phyloP scores from a whole-genome alignment of 2,329 filamentous ascomycete species.

The Sporothrix humicola region DNA sequence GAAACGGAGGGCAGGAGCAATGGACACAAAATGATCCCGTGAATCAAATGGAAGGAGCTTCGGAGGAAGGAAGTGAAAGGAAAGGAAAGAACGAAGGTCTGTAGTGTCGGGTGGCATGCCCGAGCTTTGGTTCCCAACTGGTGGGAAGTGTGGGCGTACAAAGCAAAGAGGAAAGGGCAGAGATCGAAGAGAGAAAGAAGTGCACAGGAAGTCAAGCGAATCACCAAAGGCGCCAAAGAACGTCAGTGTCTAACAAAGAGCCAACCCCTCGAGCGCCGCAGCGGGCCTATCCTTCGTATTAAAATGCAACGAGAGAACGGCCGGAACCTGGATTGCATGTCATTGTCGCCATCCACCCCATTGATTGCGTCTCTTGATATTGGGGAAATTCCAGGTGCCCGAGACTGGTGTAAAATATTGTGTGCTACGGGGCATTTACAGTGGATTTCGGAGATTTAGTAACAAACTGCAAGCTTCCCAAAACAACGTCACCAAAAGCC shows the following conservation, averaged over 20 bases:
- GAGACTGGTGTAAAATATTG: background rate
- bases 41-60: too few relatives aligned
- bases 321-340: background rate
- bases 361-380: background rate
- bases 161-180: background rate
- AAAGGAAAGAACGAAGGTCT: background rate
- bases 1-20: constrained; percentile 13
- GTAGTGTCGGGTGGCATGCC: background rate
- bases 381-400: background rate
- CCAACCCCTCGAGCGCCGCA: background rate
- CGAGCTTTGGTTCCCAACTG: background rate
- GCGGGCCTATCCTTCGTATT: background rate
- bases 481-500: background rate
- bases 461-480: background rate
- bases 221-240: background rate
- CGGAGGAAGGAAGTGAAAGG: too few relatives aligned
- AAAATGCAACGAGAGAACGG: background rate
- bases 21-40: background rate
- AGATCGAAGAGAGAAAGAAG: background rate
- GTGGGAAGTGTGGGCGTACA: background rate
- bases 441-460: too few relatives aligned
- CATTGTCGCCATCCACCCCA: constrained; percentile 6
- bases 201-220: background rate
- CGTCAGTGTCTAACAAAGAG: background rate
- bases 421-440: background rate